Conservation (phyloP, 495 filamentous ascomycete species). For the Neurospora terricola region DNA sequence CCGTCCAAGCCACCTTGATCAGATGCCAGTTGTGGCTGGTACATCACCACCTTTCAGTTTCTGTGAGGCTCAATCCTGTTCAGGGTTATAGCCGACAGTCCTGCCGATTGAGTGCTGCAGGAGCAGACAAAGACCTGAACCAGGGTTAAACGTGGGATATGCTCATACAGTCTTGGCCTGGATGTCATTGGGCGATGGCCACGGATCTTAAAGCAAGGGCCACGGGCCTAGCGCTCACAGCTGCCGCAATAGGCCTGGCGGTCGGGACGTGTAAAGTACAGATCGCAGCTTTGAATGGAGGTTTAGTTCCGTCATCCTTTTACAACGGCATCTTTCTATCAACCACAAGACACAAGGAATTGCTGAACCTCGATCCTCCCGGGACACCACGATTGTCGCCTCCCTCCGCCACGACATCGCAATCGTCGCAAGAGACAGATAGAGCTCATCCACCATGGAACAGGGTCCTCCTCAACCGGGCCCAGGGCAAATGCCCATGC, state of each 20-base stretch:
- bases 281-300: not conserved
- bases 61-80: not conserved
- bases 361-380: not conserved
- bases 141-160: not conserved
- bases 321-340: not conserved
- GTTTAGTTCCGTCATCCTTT: not conserved
- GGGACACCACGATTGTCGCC: not conserved
- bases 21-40: not conserved
- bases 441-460: slow-evolving; percentile 6
- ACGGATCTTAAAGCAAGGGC: not conserved
- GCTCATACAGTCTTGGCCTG: not conserved
- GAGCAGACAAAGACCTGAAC: not conserved
- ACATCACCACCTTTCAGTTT: not conserved
- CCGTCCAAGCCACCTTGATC: not conserved
- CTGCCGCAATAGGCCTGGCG: not conserved
- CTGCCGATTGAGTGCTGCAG: not conserved
- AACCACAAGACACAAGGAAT: not conserved
- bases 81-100: not conserved
- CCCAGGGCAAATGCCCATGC: slow-evolving; percentile 29
- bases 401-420: not conserved
- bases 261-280: not conserved
- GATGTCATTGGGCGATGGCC: not conserved
- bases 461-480: slow-evolving; percentile 6
- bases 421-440: not conserved
- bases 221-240: not conserved